Conservation (phyloP, 202 grass and related monocot species). For the Panicum hallii region DNA sequence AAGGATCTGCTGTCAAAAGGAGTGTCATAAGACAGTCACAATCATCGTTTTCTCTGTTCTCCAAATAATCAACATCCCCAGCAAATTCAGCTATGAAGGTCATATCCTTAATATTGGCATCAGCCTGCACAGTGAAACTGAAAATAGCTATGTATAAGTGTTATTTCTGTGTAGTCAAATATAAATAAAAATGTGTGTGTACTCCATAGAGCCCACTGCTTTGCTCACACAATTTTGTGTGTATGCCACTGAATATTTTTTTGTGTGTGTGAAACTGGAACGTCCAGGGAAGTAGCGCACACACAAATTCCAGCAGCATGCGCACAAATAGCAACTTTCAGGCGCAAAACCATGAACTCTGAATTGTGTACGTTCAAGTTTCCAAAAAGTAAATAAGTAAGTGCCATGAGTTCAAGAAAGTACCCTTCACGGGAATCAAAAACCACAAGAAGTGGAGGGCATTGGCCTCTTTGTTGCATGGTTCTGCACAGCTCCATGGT, state of each 20-base stretch:
- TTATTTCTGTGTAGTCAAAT: slow-evolving; percentile 8
- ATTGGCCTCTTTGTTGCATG: slow-evolving; percentile 79
- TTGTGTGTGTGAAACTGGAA: not conserved
- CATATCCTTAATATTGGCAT: slow-evolving; percentile 80
- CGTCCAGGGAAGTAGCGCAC: not conserved
- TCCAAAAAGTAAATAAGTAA: not conserved
- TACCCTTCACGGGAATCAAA: slow-evolving; percentile 77
- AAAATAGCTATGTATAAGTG: slow-evolving; percentile 37
- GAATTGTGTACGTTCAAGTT: not conserved
- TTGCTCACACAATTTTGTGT: not conserved
- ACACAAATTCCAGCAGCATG: not conserved
- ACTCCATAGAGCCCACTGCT: not conserved
- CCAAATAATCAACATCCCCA: slow-evolving; percentile 81
- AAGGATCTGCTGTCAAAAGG: slow-evolving; percentile 56
- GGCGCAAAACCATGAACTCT: not conserved
- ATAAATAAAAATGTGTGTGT: not conserved
- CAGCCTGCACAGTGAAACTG: slow-evolving; percentile 82
- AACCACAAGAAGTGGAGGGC: slow-evolving; percentile 80
- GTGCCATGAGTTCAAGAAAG: slow-evolving; percentile 24
- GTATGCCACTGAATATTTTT: not conserved
- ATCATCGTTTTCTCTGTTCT: slow-evolving; percentile 63
- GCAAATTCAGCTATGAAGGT: slow-evolving; percentile 69
- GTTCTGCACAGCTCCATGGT: slow-evolving; percentile 68
- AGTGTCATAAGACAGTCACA: slow-evolving; percentile 84
- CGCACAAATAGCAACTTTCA: not conserved